Percentiles rank a stretch among this genome's conserved stretches.
Conservation (phyloP, 192 early-diverging fungal species). For the Coemansia sp. region DNA sequence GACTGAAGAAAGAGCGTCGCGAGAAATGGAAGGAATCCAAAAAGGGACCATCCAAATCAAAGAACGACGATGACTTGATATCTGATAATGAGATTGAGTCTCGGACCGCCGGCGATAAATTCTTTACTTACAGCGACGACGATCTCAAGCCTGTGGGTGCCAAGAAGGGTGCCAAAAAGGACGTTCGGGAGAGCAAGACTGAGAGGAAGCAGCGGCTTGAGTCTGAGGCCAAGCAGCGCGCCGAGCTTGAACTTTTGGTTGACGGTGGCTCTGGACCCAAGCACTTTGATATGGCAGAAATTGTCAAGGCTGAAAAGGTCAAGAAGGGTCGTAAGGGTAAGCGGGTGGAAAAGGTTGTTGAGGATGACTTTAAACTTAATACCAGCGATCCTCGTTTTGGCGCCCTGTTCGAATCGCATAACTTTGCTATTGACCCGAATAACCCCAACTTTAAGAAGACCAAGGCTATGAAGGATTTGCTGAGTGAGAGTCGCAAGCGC, state of each 20-base stretch:
- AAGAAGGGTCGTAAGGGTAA: slow-evolving; percentile 62
- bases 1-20: slow-evolving; percentile 83
- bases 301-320: slow-evolving; percentile 83
- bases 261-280: slow-evolving; percentile 65
- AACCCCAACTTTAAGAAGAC: slow-evolving; percentile 79
- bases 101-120: slow-evolving; percentile 55
- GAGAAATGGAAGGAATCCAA: slow-evolving; percentile 62
- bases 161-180: slow-evolving; percentile 47
- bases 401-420: slow-evolving; percentile 76
- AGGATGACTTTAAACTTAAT: slow-evolving; percentile 87
- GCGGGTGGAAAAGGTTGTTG: slow-evolving; percentile 55
- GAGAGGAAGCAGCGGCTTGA: slow-evolving; percentile 64
- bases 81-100: slow-evolving; percentile 63
- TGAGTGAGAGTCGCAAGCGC: slow-evolving; percentile 49
- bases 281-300: slow-evolving; percentile 89
- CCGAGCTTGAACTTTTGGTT: slow-evolving; percentile 85
- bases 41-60: slow-evolving; percentile 11
- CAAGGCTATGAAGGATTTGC: slow-evolving; percentile 52
- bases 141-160: slow-evolving; percentile 11
- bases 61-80: slow-evolving; percentile 58
- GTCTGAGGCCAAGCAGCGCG: slow-evolving; percentile 62
- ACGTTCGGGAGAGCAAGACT: slow-evolving; percentile 41
- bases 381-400: slow-evolving; percentile 84
- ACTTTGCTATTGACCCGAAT: slow-evolving; percentile 95
- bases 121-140: slow-evolving; percentile 59